These are phyloP conservation scores for Xylaria sp. DNA, from an alignment of 2,329 filamentous ascomycete genomes.

Conservation along the genomic window DNA sequence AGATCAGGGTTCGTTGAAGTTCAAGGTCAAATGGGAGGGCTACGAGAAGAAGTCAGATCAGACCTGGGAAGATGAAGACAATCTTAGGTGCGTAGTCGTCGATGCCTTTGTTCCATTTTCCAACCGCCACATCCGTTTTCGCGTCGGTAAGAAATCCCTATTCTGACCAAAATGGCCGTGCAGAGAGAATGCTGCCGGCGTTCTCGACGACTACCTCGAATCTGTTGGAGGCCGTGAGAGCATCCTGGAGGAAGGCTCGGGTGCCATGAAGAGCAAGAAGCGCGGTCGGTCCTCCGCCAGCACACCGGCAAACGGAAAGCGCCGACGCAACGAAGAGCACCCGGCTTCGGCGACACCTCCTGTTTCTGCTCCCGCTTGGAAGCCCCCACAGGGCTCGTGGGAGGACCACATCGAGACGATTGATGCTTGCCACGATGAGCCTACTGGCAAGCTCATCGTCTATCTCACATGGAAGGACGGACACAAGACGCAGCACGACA, in stretches of 20 bases:
- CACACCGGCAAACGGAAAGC: slow-evolving; percentile 40
- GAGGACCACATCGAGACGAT: slow-evolving; percentile 66
- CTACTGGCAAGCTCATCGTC: slow-evolving; percentile 55
- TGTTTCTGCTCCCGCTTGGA: slow-evolving; percentile 45
- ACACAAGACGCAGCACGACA: slow-evolving; percentile 67
- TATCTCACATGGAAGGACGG: slow-evolving; percentile 71
- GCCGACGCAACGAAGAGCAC: slow-evolving; percentile 46
- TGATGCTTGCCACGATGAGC: slow-evolving; percentile 65
- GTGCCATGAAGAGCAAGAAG: slow-evolving; percentile 51
- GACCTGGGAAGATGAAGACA: slow-evolving; percentile 76
- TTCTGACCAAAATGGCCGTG: background rate
- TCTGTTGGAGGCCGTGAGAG: slow-evolving; percentile 58
- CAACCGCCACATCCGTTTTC: no score
- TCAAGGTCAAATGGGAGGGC: slow-evolving; percentile 76
- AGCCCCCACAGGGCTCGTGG: slow-evolving; percentile 68
- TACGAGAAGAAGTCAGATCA: slow-evolving; percentile 64
- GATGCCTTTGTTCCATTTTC: background rate
- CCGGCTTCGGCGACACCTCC: slow-evolving; percentile 47
- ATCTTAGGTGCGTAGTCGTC: slow-evolving; percentile 48
- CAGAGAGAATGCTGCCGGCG: slow-evolving; percentile 53
- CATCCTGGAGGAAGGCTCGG: slow-evolving; percentile 47
- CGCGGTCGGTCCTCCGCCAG: slow-evolving; percentile 45
- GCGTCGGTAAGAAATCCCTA: no score
- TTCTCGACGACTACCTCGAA: slow-evolving; percentile 60
- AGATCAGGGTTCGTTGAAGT: slow-evolving; percentile 47